Percentiles rank a stretch among this genome's conserved stretches.
Evolutionary conservation across 2,329 filamentous ascomycete genomes (phyloP).

Genomic region (Stemphylium beticola): DNA sequence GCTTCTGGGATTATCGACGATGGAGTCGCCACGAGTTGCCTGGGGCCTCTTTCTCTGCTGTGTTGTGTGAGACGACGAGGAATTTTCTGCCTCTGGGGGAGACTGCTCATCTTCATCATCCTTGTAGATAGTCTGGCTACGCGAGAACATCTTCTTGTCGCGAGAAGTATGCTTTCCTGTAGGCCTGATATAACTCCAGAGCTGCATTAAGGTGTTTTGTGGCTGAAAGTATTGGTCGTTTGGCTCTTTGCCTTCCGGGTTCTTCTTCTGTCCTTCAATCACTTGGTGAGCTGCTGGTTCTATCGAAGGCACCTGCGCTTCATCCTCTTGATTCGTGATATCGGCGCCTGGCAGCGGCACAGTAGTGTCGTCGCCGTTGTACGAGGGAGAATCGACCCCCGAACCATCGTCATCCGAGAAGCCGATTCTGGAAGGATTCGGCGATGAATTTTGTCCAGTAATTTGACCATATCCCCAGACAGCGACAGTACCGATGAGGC

Average conservation of each 20-base stretch:
- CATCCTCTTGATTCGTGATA: conserved; percentile 71
- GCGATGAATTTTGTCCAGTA: conserved; percentile 68
- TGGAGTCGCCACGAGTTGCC: conserved; percentile 58
- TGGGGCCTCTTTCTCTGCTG: conserved; percentile 48
- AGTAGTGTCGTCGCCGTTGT: conserved; percentile 52
- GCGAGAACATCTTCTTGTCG: conserved; percentile 63
- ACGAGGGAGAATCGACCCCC: conserved; percentile 36
- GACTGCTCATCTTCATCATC: conserved; percentile 25
- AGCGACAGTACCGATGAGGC: conserved; percentile 88
- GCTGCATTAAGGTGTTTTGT: conserved; percentile 54
- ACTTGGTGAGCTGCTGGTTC: conserved; percentile 43
- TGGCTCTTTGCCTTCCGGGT: conserved; percentile 22
- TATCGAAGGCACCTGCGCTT: conserved; percentile 49
- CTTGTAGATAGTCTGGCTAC: conserved; percentile 42
- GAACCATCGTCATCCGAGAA: conserved; percentile 40
- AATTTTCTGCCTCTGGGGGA: conserved; percentile 10
- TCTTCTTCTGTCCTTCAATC: conserved; percentile 35
- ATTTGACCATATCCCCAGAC: conserved; percentile 95
- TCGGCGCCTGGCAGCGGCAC: conserved; percentile 75
- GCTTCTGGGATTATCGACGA: conserved; percentile 54
- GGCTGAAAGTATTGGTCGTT: conserved; percentile 36
- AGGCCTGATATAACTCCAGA: conserved; percentile 78
- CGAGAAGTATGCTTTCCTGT: conserved; percentile 70
- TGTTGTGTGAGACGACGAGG: conserved; percentile 19
- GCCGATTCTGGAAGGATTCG: conserved; percentile 59